Evolutionary conservation across 768 basidiomycete genomes (phyloP).

Genomic region (Tubosaeta sp.): DNA sequence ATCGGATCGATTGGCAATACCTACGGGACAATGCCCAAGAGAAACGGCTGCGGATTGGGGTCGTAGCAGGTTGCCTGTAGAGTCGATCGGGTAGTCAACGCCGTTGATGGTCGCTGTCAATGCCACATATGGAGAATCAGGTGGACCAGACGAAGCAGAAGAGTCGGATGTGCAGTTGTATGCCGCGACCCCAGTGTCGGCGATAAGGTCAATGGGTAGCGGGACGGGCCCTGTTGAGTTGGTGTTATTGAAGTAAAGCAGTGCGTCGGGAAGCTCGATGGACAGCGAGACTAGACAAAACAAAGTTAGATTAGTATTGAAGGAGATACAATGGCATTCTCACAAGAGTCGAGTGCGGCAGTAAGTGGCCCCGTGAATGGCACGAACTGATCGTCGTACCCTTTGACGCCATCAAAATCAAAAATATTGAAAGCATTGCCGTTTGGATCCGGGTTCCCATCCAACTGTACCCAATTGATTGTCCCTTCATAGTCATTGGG

Average conservation of each 20-base stretch:
- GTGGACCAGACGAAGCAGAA: background rate
- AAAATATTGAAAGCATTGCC: constrained; percentile 19
- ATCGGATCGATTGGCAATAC: constrained; percentile 12
- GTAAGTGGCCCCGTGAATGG: constrained; percentile 12
- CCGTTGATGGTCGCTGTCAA: constrained; percentile 30
- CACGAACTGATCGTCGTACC: constrained; percentile 26
- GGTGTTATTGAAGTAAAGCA: constrained; percentile 15
- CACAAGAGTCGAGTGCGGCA: constrained; percentile 25
- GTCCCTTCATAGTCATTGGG: constrained; percentile 29
- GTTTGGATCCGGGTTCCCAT: constrained; percentile 14
- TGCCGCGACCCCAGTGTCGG: background rate
- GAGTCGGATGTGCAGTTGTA: constrained; percentile 17
- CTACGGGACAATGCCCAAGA: constrained; percentile 17
- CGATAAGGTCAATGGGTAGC: background rate
- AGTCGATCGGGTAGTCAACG: constrained; percentile 30
- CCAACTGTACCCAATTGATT: constrained; percentile 27
- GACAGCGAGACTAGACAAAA: constrained; percentile 9
- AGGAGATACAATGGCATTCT: background rate
- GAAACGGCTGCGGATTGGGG: background rate
- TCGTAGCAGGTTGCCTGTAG: constrained; percentile 18
- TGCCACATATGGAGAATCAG: constrained; percentile 19
- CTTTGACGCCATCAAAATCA: constrained; percentile 26
- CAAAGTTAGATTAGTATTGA: background rate
- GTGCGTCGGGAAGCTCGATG: constrained; percentile 17
- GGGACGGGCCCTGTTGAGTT: constrained; percentile 23